Evolutionary conservation across 2,329 filamentous ascomycete genomes (phyloP), one percentile per base, ranked within the genome.

Genomic region (Harringtonia aguacate): DNA sequence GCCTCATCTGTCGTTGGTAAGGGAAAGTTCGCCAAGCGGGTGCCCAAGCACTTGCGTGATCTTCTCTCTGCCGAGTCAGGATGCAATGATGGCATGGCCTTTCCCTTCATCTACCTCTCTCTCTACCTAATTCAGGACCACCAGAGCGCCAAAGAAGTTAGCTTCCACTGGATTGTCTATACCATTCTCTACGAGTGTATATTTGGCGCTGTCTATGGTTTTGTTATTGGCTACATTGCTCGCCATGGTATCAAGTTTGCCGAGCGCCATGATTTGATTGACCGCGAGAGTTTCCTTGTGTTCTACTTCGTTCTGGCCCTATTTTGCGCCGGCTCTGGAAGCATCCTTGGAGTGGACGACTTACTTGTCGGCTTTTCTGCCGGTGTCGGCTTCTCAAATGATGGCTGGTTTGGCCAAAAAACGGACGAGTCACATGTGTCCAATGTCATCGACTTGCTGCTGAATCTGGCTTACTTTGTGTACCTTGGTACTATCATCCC

Each of bases 31-130:
- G 90, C 92, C 30, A 95, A 95, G 67, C 81, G 92, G 50, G 88
- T 98, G 5, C 92, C 92, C 20, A 97, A 95, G 69, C 92, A 98
- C 79, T 69, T 98, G 66, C 78, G 92, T 72, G 92, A 98, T 65
- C 61, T 98, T 41, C 71, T 98, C 13, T 98, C 92, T 5, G 89
- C 89, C 45, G 92, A 98, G 65, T 98, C 92, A 8, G 92, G 92
- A 27, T 98, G 92, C 67, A 98, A 98, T 72, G 92, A 98, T 61
- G 92, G 92, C 65, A 98, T 98, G 92, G 92, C 92, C 2, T 98
- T 98, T 58, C 92, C 92, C 1, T 98, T 98, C 62, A 78, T 98
- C 56, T 98, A 98, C 60, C 73, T 98, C 27, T 82, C 86, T 1
- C 69, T 95, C 27, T 97, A 95, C 62, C 75, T 97, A 38, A 86